Percentiles rank a stretch among this genome's conserved stretches.
phyloP scores from a whole-genome alignment of 306 rosid species.

The Dalbergia cochinchinensis region DNA sequence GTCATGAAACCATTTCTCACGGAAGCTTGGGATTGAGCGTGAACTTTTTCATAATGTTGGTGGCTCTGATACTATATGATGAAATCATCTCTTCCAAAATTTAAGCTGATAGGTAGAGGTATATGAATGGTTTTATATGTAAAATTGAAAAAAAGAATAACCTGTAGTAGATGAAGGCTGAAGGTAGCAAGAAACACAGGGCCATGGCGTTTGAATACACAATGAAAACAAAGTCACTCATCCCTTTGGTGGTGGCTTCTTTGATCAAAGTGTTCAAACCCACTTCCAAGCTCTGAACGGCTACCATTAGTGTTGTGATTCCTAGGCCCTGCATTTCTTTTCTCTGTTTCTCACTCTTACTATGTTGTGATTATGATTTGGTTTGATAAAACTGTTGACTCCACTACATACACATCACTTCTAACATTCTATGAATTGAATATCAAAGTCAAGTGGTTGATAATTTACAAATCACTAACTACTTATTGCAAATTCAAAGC shows the following conservation, averaged over 20 bases:
- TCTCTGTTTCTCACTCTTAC: background rate
- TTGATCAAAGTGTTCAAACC: slow-evolving; percentile 44
- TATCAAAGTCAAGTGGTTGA: too few species aligned
- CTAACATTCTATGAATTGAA: too few species aligned
- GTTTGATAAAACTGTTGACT: too few species aligned
- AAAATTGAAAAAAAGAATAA: background rate
- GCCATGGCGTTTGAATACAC: slow-evolving; percentile 36
- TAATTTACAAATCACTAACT: background rate
- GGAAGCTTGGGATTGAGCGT: too few species aligned
- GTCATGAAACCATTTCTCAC: too few species aligned
- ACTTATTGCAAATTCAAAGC: background rate
- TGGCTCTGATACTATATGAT: too few species aligned
- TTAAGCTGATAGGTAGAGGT: too few species aligned
- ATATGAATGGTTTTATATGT: too few species aligned
- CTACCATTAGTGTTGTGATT: slow-evolving; percentile 30
- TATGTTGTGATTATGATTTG: background rate
- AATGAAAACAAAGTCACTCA: slow-evolving; percentile 32
- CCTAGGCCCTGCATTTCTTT: background rate
- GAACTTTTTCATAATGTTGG: too few species aligned
- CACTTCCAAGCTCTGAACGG: slow-evolving; percentile 16
- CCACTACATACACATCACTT: background rate
- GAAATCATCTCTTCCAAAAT: too few species aligned
- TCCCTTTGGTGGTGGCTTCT: slow-evolving; percentile 29
- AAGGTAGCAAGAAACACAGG: background rate
- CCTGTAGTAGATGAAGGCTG: slow-evolving; percentile 15